Evolutionary conservation across 2,329 filamentous ascomycete species (phyloP).

Genomic region (Aureobasidium subglaciale): DNA sequence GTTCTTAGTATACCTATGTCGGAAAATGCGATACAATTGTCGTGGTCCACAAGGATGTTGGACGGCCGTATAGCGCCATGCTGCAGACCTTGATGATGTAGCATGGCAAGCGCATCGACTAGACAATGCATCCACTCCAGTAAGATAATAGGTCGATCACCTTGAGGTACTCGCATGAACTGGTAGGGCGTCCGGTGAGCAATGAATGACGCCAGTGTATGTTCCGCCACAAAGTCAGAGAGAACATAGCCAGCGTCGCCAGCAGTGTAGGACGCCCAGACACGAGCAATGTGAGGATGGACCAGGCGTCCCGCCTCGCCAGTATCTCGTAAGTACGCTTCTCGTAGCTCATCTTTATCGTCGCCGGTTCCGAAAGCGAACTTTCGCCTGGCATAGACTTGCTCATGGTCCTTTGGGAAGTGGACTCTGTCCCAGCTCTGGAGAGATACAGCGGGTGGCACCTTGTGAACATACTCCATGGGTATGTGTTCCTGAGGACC

Average conservation of each 20-base stretch:
- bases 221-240: slow-evolving; percentile 59
- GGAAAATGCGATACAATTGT: slow-evolving; percentile 60
- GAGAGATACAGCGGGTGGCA: slow-evolving; percentile 41
- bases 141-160: slow-evolving; percentile 51
- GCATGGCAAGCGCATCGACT: slow-evolving; percentile 57
- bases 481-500: slow-evolving; percentile 62
- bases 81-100: slow-evolving; percentile 57
- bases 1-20: slow-evolving; percentile 48
- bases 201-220: slow-evolving; percentile 60
- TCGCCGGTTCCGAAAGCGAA: slow-evolving; percentile 26
- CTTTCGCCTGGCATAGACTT: slow-evolving; percentile 37
- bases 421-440: slow-evolving; percentile 54
- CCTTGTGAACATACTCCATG: slow-evolving; percentile 57
- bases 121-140: slow-evolving; percentile 72
- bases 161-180: slow-evolving; percentile 56
- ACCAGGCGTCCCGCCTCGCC: slow-evolving; percentile 51
- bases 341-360: neutral
- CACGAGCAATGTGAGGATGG: slow-evolving; percentile 63
- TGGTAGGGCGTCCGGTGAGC: slow-evolving; percentile 52
- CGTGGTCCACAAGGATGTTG: slow-evolving; percentile 58
- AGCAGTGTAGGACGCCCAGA: slow-evolving; percentile 64
- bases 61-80: slow-evolving; percentile 66
- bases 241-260: slow-evolving; percentile 58
- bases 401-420: slow-evolving; percentile 54
- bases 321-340: slow-evolving; percentile 52